Percentiles rank a stretch among this genome's conserved stretches.
These are phyloP conservation scores for Conoideocrella luteorostrata DNA, from an alignment of 2,329 filamentous ascomycete genomes.

Conservation along the genomic window DNA sequence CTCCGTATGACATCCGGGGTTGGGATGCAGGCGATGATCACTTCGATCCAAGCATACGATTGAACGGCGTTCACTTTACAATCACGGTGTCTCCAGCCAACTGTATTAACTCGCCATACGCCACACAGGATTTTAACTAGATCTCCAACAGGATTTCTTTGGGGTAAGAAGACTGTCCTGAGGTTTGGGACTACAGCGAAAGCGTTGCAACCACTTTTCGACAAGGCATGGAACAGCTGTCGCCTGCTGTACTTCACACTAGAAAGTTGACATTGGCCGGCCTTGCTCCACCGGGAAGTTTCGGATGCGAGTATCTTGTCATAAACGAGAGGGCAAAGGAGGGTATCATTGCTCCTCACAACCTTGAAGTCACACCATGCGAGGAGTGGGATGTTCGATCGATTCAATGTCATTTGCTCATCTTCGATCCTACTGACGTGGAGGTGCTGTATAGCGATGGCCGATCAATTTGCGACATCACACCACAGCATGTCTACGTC, in stretches of 20 bases:
- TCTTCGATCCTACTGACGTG: no score
- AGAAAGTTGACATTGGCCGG: no score
- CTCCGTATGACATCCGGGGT: conserved; percentile 8
- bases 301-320: no score
- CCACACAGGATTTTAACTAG: conserved; percentile 3
- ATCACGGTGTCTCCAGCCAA: conserved; percentile 4
- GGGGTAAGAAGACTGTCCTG: conserved; percentile 7
- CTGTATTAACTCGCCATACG: conserved; percentile 9
- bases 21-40: conserved; percentile 10
- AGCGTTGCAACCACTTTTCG: conserved; percentile 8
- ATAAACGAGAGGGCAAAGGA: no score
- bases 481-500: no score
- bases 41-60: conserved; percentile 7
- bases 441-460: no score
- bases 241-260: conserved; percentile 3
- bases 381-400: no score
- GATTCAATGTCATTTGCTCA: no score
- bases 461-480: no score
- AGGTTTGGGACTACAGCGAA: conserved; percentile 10
- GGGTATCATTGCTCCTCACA: no score
- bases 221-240: conserved; percentile 5
- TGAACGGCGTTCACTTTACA: conserved; percentile 7
- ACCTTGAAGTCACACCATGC: no score
- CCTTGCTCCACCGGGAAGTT: no score
- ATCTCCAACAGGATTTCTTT: conserved; percentile 5